Base-by-base conservation (phyloP, 164 flowering plant genomes). In the Vitis amurensis region DNA sequence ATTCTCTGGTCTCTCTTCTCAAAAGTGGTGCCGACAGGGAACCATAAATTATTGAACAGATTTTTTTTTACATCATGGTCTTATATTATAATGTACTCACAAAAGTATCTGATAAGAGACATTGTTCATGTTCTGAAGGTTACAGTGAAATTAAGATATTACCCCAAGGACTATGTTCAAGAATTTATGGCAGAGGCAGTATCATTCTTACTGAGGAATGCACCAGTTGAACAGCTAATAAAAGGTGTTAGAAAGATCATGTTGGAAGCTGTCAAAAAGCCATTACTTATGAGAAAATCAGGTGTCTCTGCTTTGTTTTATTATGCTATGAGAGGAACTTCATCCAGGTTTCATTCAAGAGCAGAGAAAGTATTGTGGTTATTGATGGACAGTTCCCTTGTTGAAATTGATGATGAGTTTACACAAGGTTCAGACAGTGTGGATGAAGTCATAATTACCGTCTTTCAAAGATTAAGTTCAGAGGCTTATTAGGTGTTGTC, bases 121-220 rank as follows among this genome's bases (percentile, higher is more conserved):
- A 17, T 17, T 17, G 19, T 17, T 17, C 19, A 17, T 17, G 19
- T 17, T 17, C 19, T 17, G 19, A 17, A 17, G 82, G 78, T 83
- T 53, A 90, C 99, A 55, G 31, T 68, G 37, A 79, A 74, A 63
- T 68, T 95, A 73, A 84, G 99, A 75, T 91, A 87, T 77, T 89
- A 93, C 63, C 85, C 88, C 0, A 88, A 85, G 74, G 94, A 85
- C 67, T 87, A 91, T 78, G 76, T 95, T 52, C 97, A 85, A 78
- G 95, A 90, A 73, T 87, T 91, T 68, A 88, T 91, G 94, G 94
- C 96, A 3, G 93, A 89, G 78, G 82, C 92, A 16, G 67, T 85
- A 52, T 91, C 97, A 16, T 90, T 87, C 74, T 74, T 95, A 78
- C 77, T 95, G 71, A 90, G 99, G 74, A 93, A 87, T 87, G 87